Evolutionary conservation across 2,329 filamentous ascomycete species (phyloP), one percentile per base, ranked within the genome.

Genomic region (Xylariaceae sp.): DNA sequence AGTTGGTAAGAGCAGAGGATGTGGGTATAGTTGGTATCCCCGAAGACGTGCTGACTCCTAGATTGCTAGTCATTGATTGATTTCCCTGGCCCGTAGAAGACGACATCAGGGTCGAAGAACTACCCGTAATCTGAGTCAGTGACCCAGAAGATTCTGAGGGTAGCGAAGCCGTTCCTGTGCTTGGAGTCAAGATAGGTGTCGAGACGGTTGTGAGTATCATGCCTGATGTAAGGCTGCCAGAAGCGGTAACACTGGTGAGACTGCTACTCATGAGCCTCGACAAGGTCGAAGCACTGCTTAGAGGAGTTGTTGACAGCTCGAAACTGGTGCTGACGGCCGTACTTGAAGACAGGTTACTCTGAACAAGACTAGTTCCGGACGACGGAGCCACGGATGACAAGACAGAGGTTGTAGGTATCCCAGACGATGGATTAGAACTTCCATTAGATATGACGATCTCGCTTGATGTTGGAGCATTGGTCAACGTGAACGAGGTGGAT

Each of bases 231-330:
- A 64, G 51, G 41, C 58, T 59, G 11, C 59, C 62, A n/a, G 60
- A 59, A 11, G 60, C 53, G 30, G 58, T 51, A 33, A 62, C 18
- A 17, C 61, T 63, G 36, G 55, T 65, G 11, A 55, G 39, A 11
- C 50, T 47, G 42, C 42, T 48, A 17, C 35, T 51, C 6, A 35
- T 41, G 15, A 39, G 44, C 22, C n/a, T 39, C 4, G 31, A 27
- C 7, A 27, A 27, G 3, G 31, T 15, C 6, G 36, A 10, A 1
- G 40, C 41, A 10, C 15, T 11, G 19, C 39, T 48, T 3, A 45
- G 31, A 1, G 30, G 27, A 3, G 19, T 17, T n/a, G 15, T 27
- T 2, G 14, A 9, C 1, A 41, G 12, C 14, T 19, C 40, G 12
- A 40, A 39, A 38, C 22, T 10, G 14, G 27, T 38, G 6, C n/a